phyloP scores from a whole-genome alignment of 768 basidiomycete genomes.

The Floccularia luteovirens region DNA sequence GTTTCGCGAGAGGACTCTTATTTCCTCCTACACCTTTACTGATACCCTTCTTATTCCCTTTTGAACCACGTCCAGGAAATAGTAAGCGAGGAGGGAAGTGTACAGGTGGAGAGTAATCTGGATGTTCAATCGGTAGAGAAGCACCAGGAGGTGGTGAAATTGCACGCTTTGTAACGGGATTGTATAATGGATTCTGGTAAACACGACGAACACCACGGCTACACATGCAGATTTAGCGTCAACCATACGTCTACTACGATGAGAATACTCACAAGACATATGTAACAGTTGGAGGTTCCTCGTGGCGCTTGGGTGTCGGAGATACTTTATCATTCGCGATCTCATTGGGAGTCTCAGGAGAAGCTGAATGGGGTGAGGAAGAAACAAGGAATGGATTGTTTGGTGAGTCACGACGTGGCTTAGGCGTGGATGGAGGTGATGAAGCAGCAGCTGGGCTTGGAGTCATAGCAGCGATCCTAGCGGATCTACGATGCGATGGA shows the following conservation, averaged over 20 bases:
- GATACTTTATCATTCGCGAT: conserved; percentile 22
- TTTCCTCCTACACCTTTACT: no score
- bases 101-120: conserved; percentile 54
- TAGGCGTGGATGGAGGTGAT: conserved; percentile 30
- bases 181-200: conserved; percentile 59
- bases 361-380: conserved; percentile 2
- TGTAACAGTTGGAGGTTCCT: conserved; percentile 57
- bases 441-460: conserved; percentile 5
- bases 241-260: background rate
- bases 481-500: conserved; percentile 46
- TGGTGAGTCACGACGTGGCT: conserved; percentile 51
- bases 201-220: conserved; percentile 64
- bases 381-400: conserved; percentile 64
- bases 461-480: conserved; percentile 14
- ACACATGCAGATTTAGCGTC: conserved; percentile 2
- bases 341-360: background rate
- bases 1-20: no score
- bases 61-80: conserved; percentile 40
- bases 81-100: conserved; percentile 50
- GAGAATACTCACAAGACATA: conserved; percentile 61
- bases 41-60: no score
- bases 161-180: conserved; percentile 31
- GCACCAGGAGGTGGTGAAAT: conserved; percentile 38
- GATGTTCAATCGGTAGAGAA: conserved; percentile 50
- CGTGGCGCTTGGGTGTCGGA: conserved; percentile 28